Evolutionary conservation across 1,284 basidiomycete species (phyloP), one percentile per base, ranked within the genome.

Genomic region (Phellinidium pouzarii): DNA sequence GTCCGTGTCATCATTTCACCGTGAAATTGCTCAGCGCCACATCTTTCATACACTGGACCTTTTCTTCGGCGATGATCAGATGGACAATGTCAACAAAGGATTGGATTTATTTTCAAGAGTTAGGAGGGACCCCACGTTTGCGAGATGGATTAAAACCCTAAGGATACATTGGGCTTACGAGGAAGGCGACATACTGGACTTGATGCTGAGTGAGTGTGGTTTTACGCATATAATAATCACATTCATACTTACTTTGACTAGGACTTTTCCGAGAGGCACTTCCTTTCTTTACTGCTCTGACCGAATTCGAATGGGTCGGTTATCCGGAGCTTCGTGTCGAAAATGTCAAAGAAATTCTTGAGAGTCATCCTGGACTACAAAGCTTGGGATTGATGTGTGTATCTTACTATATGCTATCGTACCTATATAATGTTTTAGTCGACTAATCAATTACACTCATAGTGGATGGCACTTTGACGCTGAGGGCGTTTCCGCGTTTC

Each of bases 271-370:
- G 75, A 48, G 76, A 74, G 3, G 75, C 79, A 1, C 69, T 84
- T 4, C 78, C 79, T 1, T 76, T 77, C 31, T 84, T 84, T 65
- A 79, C 69, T 53, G 72, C 74, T 9, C 66, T 84, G 7, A 64
- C 69, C 25, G 79, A 82, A 55, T 82, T 84, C 61, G 82, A 85
- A 64, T 85, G 81, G 82, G 82, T 84, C 20, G 82, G 82, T 3
- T 84, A 83, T 59, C 82, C 80, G 0, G 81, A 84, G 62, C 68
- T 84, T 62, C 72, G 75, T 9, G 76, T 69, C 7, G 79, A 82
- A 48, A 78, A 80, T 72, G 79, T 85, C 0, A 71, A 79, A 58
- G 72, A 69, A 5, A 69, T 84, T 1, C 65, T 79, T 4, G 62
- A 69, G 3, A 76, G 70, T 37, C 80, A 82, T 57, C 70, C 78